Base-by-base conservation (phyloP, 2,329 filamentous ascomycete genomes). In the Cryoendolithus antarcticus region DNA sequence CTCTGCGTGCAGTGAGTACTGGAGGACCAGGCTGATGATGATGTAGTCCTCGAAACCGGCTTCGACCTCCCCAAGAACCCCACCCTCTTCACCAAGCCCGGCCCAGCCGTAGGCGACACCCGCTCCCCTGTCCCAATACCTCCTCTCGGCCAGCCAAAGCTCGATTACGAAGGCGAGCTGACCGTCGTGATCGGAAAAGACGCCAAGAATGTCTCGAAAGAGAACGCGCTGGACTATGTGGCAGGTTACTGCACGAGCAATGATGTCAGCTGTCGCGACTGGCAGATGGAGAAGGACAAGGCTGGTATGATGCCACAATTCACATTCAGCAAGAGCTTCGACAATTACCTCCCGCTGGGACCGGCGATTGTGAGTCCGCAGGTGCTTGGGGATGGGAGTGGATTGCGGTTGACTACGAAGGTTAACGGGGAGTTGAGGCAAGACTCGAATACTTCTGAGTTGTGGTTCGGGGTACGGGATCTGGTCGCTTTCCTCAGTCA, bases 101-200 rank as follows among this genome's bases (percentile, higher is more conserved):
- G 68, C 6, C 82, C 80, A 2, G 65, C 81, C 0, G 67, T 86
- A 15, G 58, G 71, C 0, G 80, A 80, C 2, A 80, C 80, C 0
- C 65, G 60, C 2, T 77, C 82, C 48, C 65, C 76, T 1, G 79
- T 86, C 38, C 79, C 80, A 2, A 67, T 89, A 29, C 73, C 76
- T 13, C 52, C 61, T 2, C 63, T 82, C 43, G 81, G 79, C 0
- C 82, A 86, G 59, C 68, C 78, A 44, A 67, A 67, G 35, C 62
- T 85, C 11, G 83, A 88, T 61, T 88, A 88, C 59, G 83, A 89
- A 62, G 84, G 80, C 56, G 83, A 89, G 62, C 69, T 89, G 5
- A 79, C 86, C 9, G 68, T 76, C 30, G 66, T 88, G 6, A 84
- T 88, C 45, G 80, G 80, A 13, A 80, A 77, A 58, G 64, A 71